Evolutionary conservation across 2,329 filamentous ascomycete genomes (phyloP), one percentile per base, ranked within the genome.

Genomic region (Colletotrichum magnum): DNA sequence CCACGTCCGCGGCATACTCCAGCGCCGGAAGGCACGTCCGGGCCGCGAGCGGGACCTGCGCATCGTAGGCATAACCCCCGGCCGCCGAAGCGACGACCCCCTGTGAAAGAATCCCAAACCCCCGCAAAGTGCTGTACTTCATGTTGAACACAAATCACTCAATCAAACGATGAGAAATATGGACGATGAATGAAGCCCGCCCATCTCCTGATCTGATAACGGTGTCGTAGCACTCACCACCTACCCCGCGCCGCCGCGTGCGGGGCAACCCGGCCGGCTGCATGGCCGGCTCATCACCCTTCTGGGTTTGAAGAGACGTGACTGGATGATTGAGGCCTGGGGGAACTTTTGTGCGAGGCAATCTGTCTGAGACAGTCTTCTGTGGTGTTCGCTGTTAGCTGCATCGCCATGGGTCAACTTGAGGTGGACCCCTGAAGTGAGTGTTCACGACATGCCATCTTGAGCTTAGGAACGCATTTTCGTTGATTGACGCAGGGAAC

Each of bases 171-270:
- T n/a, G 41, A n/a, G 16, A 6, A 7, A 43, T 3, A 16, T 43
- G 2, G 41, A 43, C 41, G 16, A 52, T 26, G 26, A 52, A 15
- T 43, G 48, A 61, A 48, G 12, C 43, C 28, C 21, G 15, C 48
- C 3, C 21, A 32, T 52, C 26, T 15, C 58, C 15, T 18, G 32
- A 52, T 7, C 15, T 53, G 36, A 54, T 36, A 54, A 21, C 50
- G 18, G 50, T 47, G 39, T 62, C 24, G 59, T 28, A 48, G 45
- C 24, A 45, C 12, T 54, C 24, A 45, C 12, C 47, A 47, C 16
- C 15, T 47, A 54, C 59, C 59, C 59, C 59, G 59, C 59, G 59
- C 24, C 58, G 32, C 21, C 21, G 59, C 32, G 24, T 47, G 48
- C 50, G 59, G 59, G 59, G 59, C 43, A 24, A 6, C 10, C 39